phyloP scores from a whole-genome alignment of 2,329 filamentous ascomycete species.

The Fusarium pilosicola region DNA sequence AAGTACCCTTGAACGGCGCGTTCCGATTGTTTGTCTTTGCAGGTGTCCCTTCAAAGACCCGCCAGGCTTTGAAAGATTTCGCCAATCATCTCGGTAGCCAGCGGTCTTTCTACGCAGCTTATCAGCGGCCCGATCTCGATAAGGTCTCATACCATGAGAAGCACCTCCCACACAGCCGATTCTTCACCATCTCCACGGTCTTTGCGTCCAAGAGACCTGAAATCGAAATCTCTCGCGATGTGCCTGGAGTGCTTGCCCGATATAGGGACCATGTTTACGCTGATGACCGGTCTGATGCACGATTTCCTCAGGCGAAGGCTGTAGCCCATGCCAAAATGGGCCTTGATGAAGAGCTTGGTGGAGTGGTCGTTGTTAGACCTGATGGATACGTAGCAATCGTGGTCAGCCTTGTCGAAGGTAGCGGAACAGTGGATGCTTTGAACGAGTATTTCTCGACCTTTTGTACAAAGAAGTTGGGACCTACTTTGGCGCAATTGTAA shows the following conservation, averaged over 20 bases:
- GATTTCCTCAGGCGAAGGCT: slow-evolving; percentile 74
- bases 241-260: slow-evolving; percentile 75
- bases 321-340: slow-evolving; percentile 90
- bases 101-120: slow-evolving; percentile 77
- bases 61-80: slow-evolving; percentile 75
- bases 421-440: slow-evolving; percentile 81
- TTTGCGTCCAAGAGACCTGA: slow-evolving; percentile 73
- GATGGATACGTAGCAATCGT: slow-evolving; percentile 89
- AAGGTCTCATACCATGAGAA: slow-evolving; percentile 79
- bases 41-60: slow-evolving; percentile 70
- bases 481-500: slow-evolving; percentile 43
- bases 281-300: slow-evolving; percentile 80
- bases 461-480: slow-evolving; percentile 67
- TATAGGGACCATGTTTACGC: slow-evolving; percentile 88
- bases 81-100: slow-evolving; percentile 71
- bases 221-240: slow-evolving; percentile 77
- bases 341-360: slow-evolving; percentile 75
- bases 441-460: slow-evolving; percentile 85
- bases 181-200: slow-evolving; percentile 83
- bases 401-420: slow-evolving; percentile 77
- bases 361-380: slow-evolving; percentile 84
- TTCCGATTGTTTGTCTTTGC: slow-evolving; percentile 89
- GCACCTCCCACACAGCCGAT: slow-evolving; percentile 84
- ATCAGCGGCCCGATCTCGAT: slow-evolving; percentile 69
- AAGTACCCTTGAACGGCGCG: slow-evolving; percentile 86